Evolutionary conservation across 768 basidiomycete genomes (phyloP), one percentile per base, ranked within the genome.

Genomic region (Mycena galericulata): DNA sequence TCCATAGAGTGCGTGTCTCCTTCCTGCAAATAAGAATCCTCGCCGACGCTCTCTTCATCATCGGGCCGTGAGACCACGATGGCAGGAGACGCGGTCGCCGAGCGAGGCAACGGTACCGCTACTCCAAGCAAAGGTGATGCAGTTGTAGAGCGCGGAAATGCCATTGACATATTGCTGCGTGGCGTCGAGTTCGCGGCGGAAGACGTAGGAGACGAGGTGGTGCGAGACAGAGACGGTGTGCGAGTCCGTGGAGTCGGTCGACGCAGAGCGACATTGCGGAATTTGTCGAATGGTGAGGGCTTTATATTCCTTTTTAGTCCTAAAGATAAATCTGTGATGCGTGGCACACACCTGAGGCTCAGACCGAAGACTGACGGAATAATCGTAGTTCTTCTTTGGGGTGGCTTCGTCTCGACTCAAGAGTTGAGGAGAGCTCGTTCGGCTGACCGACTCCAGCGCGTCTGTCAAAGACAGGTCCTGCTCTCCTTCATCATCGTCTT

Each of bases 101-200:
- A 88, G 24, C 83, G 83, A 46, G 89, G 88, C 34, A 90, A 81
- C 17, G 88, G 87, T 34, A 88, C 75, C 15, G 80, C 78, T 17
- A 82, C 72, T 12, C 84, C 84, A n/a, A 84, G 79, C 22, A 80
- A 74, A 1, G 89, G 88, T 4, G 89, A 88, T 24, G 76, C 81
- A n/a, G 78, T 73, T 50, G 77, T 73, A 4, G 84, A 85, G 7
- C 74, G 76, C 41, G 81, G 77, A 43, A 85, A 68, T 8, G 70
- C 74, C 9, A 83, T 67, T 4, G 89, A 90, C 43, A 80, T 81
- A 62, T 79, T 85, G 65, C 89, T 90, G 15, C 82, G 84, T 26
- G 91, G 91, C 2, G 91, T 92, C 3, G 91, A 90, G 69, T 91
- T 85, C 1, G 87, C 77, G 0, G 89, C 85, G 6, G 90, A 91